Conservation (phyloP, 1,284 basidiomycete genomes). For the Phenoliferia sp. region DNA sequence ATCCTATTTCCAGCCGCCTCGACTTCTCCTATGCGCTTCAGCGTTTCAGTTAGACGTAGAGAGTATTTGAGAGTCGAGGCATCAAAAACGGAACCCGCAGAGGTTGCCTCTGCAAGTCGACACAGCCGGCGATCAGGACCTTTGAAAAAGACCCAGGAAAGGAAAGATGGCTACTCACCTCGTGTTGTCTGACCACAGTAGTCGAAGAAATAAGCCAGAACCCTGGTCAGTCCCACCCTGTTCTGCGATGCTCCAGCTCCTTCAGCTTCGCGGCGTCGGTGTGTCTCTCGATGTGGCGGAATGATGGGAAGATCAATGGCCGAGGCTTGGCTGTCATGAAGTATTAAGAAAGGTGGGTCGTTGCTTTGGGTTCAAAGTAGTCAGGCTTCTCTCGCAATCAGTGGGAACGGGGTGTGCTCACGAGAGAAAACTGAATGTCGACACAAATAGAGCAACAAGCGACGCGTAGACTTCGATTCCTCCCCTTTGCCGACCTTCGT, state of each 20-base stretch:
- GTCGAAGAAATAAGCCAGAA: neutral
- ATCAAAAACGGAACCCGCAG: too few species aligned
- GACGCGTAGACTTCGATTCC: constrained; percentile 21
- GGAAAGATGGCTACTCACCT: too few species aligned
- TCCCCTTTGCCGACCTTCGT: neutral
- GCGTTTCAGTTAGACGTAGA: too few species aligned
- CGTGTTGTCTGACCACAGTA: too few species aligned
- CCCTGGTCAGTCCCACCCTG: neutral
- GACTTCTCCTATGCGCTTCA: too few species aligned
- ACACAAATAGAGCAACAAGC: constrained; percentile 19
- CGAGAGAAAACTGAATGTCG: constrained; percentile 3
- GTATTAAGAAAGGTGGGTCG: constrained; percentile 2
- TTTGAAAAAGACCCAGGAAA: too few species aligned
- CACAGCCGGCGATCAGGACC: too few species aligned
- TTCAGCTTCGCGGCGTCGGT: neutral
- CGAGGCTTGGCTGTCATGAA: constrained; percentile 1
- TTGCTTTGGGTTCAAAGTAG: too few species aligned
- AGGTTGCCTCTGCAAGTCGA: too few species aligned
- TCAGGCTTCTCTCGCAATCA: neutral
- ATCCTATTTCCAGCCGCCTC: too few species aligned
- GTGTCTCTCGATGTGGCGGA: constrained; percentile 1
- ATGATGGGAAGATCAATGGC: constrained; percentile 2
- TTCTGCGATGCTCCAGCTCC: neutral
- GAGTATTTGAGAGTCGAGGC: too few species aligned
- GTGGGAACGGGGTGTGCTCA: too few species aligned